These are phyloP conservation scores for Cenchrus fungigraminus DNA, from an alignment of 176 grass and related monocot species.

Conservation along the genomic window DNA sequence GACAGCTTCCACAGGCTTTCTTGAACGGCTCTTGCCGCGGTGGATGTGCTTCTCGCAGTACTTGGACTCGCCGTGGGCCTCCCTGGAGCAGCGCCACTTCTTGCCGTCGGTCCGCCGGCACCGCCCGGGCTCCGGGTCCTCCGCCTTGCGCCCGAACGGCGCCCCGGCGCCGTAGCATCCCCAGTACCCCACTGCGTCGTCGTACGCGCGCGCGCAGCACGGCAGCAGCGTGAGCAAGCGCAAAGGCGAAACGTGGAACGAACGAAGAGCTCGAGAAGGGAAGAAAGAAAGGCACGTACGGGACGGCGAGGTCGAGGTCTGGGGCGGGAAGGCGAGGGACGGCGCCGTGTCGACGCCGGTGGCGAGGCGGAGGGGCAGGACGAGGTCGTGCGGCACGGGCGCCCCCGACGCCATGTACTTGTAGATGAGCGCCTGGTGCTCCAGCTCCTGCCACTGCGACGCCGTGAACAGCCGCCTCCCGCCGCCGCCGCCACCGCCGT, in stretches of 20 bases:
- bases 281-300: conserved; percentile 34
- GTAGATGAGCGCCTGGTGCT: conserved; percentile 95
- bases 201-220: background rate
- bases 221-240: background rate
- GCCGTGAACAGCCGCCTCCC: conserved; percentile 70
- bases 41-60: conserved; percentile 98
- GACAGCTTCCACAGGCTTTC: conserved; percentile 90
- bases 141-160: conserved; percentile 59
- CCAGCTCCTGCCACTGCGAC: conserved; percentile 94
- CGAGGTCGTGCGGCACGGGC: conserved; percentile 81
- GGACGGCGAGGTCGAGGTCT: conserved; percentile 30
- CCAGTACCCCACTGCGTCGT: conserved; percentile 64
- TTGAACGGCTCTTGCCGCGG: conserved; percentile 98
- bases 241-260: background rate
- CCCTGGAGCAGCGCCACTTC: conserved; percentile 95
- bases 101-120: conserved; percentile 94
- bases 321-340: conserved; percentile 67
- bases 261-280: background rate
- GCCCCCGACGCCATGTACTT: conserved; percentile 88
- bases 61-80: conserved; percentile 86
- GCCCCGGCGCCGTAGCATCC: conserved; percentile 57
- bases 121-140: conserved; percentile 86
- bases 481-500: conserved; percentile 10
- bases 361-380: conserved; percentile 65
- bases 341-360: conserved; percentile 58